Percentiles rank a stretch among this genome's conserved stretches.
phyloP scores from a whole-genome alignment of 495 filamentous ascomycete genomes.

The Penicillium soppii region DNA sequence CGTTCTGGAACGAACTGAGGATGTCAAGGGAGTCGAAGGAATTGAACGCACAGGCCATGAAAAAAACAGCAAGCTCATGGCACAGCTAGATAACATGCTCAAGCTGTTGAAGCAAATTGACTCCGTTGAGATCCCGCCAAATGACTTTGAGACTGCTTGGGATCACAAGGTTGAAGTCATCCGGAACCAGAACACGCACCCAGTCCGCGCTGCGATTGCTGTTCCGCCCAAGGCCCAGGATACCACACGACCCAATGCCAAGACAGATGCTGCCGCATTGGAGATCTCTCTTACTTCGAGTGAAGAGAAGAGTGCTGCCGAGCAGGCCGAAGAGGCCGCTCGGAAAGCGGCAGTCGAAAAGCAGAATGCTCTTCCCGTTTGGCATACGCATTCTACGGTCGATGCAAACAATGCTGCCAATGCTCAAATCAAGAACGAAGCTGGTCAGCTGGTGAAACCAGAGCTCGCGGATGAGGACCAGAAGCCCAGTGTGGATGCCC shows the following conservation, averaged over 20 bases:
- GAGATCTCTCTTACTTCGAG: conserved; percentile 74
- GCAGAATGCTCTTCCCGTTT: conserved; percentile 84
- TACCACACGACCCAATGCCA: conserved; percentile 67
- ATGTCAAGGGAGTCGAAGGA: conserved; percentile 59
- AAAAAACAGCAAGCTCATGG: conserved; percentile 81
- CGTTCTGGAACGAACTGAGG: conserved; percentile 62
- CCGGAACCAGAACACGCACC: conserved; percentile 56
- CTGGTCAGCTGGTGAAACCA: conserved; percentile 38
- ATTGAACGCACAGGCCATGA: conserved; percentile 71
- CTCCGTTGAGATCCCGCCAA: conserved; percentile 74
- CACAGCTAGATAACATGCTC: conserved; percentile 80
- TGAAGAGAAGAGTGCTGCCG: conserved; percentile 71
- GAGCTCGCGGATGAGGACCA: conserved; percentile 57
- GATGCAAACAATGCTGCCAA: conserved; percentile 25
- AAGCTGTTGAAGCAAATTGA: conserved; percentile 87
- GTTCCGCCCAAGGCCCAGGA: conserved; percentile 52
- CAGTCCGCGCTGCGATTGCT: conserved; percentile 43
- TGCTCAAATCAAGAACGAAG: conserved; percentile 33
- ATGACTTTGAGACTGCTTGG: conserved; percentile 79
- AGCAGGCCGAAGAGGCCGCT: conserved; percentile 68
- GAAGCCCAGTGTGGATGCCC: conserved; percentile 42
- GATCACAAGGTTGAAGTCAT: conserved; percentile 50
- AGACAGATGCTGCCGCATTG: conserved; percentile 68
- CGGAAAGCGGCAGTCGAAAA: conserved; percentile 71
- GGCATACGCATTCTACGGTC: conserved; percentile 89